Evolutionary conservation across 2,329 filamentous ascomycete species (phyloP).

Genomic region (Orbilia brochopaga): DNA sequence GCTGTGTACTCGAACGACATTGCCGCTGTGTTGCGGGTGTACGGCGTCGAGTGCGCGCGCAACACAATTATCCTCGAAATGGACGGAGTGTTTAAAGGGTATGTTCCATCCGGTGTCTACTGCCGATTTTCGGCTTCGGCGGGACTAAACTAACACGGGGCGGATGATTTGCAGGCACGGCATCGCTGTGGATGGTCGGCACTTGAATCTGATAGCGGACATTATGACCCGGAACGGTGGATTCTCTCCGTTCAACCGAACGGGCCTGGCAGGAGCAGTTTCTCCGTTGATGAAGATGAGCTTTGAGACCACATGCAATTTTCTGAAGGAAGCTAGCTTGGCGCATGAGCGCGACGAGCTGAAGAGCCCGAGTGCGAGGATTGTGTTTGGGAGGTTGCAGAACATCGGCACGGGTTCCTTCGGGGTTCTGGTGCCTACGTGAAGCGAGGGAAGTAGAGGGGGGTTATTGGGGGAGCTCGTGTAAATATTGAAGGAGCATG

Average conservation of each 20-base stretch:
- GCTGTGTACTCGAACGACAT: conserved; percentile 92
- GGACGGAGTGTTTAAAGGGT: conserved; percentile 75
- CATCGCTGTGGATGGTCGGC: conserved; percentile 87
- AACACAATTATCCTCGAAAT: conserved; percentile 86
- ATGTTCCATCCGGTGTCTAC: neutral
- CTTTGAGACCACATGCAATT: conserved; percentile 95
- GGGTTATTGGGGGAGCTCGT: neutral
- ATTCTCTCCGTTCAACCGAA: conserved; percentile 91
- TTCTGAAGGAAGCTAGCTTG: conserved; percentile 88
- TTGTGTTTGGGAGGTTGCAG: conserved; percentile 83
- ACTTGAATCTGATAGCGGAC: conserved; percentile 93
- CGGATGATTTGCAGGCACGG: conserved; percentile 68
- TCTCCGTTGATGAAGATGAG: conserved; percentile 98
- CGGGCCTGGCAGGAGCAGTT: conserved; percentile 81
- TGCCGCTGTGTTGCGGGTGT: conserved; percentile 78
- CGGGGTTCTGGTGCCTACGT: conserved; percentile 37
- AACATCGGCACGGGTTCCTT: conserved; percentile 77
- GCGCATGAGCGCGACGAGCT: conserved; percentile 91
- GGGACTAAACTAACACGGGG: conserved; percentile 1
- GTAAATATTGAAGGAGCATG: neutral
- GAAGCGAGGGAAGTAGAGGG: neutral
- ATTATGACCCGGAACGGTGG: conserved; percentile 94
- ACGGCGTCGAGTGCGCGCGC: conserved; percentile 92
- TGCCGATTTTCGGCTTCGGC: conserved; percentile 2
- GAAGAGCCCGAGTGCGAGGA: conserved; percentile 79